Evolutionary conservation across 306 rosid genomes (phyloP).

Genomic region (Delonix regia): DNA sequence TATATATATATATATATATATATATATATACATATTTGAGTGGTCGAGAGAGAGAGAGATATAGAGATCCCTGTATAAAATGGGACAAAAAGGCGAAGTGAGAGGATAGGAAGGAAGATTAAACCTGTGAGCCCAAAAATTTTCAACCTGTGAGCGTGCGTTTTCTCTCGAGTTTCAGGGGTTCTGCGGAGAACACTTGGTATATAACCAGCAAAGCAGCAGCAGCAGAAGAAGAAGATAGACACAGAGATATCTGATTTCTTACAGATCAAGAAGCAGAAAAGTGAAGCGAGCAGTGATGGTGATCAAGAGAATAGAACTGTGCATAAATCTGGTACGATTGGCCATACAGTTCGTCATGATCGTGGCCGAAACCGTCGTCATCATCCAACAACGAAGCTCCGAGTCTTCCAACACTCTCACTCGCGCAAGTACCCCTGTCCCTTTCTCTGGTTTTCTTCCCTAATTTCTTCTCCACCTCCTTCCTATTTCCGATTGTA

Average conservation of each 20-base stretch:
- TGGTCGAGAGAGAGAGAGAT: too few species aligned
- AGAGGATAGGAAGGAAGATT: too few species aligned
- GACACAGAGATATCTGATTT: neutral
- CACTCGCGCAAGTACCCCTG: conserved; percentile 37
- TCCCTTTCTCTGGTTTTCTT: conserved; percentile 64
- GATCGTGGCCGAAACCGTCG: conserved; percentile 68
- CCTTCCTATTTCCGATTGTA: neutral
- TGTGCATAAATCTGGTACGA: conserved; percentile 60
- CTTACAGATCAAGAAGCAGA: neutral
- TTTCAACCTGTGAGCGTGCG: too few species aligned
- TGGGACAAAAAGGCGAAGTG: too few species aligned
- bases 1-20: too few species aligned
- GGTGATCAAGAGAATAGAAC: conserved; percentile 67
- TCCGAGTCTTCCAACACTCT: conserved; percentile 23
- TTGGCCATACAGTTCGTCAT: conserved; percentile 74
- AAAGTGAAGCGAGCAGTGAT: conserved; percentile 13
- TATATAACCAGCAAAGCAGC: too few species aligned
- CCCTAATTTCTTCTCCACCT: conserved; percentile 33
- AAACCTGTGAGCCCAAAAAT: too few species aligned
- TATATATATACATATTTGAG: too few species aligned
- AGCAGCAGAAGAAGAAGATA: too few species aligned
- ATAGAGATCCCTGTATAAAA: too few species aligned
- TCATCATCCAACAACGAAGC: conserved; percentile 50
- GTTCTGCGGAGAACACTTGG: too few species aligned
- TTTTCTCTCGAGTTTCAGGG: too few species aligned